Percentiles rank a stretch among this genome's conserved stretches.
phyloP scores from a whole-genome alignment of 768 basidiomycete genomes.

The Hemileccinum rubropunctum region DNA sequence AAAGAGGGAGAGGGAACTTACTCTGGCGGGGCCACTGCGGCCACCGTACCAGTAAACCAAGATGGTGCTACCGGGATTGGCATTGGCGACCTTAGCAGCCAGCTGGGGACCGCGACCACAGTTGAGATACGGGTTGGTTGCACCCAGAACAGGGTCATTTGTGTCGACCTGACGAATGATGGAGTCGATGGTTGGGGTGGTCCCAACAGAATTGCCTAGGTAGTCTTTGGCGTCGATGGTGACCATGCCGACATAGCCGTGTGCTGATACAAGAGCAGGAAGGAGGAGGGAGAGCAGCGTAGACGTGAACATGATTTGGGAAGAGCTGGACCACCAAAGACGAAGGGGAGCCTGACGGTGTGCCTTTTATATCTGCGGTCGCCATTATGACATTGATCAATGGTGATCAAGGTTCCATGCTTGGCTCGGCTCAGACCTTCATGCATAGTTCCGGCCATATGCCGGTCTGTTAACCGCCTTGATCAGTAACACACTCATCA shows the following conservation, averaged over 20 bases:
- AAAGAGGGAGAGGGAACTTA: slow-evolving; percentile 11
- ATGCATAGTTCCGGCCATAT: no score
- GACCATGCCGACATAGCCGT: slow-evolving; percentile 26
- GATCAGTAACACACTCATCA: no score
- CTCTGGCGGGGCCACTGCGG: slow-evolving; percentile 32
- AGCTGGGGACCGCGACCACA: slow-evolving; percentile 54
- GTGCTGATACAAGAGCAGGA: slow-evolving; percentile 26
- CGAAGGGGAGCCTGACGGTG: no score
- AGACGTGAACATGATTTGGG: slow-evolving; percentile 14
- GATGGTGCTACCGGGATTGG: slow-evolving; percentile 56
- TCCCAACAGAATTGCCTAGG: slow-evolving; percentile 31
- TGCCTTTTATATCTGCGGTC: no score
- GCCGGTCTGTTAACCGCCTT: no score
- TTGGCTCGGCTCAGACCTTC: no score
- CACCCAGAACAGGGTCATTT: slow-evolving; percentile 52
- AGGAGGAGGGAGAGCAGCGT: slow-evolving; percentile 18
- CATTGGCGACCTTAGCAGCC: slow-evolving; percentile 47
- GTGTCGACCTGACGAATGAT: slow-evolving; percentile 43
- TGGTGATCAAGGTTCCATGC: no score
- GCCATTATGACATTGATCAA: no score
- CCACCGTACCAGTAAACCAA: slow-evolving; percentile 51
- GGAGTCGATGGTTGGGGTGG: slow-evolving; percentile 23
- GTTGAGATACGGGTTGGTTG: slow-evolving; percentile 50
- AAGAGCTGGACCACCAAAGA: slow-evolving; percentile 7
- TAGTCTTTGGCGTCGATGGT: slow-evolving; percentile 28